phyloP scores from a whole-genome alignment of 495 filamentous ascomycete species.

The Lasiosphaeria miniovina region DNA sequence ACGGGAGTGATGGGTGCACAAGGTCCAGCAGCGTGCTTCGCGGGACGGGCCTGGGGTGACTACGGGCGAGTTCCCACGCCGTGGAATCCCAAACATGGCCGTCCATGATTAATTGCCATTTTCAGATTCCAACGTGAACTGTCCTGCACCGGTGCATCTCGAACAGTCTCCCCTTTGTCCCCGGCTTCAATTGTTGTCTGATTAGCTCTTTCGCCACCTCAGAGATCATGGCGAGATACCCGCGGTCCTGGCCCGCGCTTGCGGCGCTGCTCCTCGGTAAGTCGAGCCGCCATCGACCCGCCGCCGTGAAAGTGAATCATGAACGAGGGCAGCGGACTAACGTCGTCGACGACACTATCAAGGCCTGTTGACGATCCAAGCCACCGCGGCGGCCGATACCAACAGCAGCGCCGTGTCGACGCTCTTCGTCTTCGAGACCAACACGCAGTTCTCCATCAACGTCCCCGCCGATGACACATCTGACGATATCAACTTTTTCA shows the following conservation, averaged over 20 bases:
- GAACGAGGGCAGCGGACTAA: no score
- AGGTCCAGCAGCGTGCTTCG: no score
- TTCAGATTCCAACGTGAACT: no score
- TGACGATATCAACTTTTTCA: constrained; percentile 30
- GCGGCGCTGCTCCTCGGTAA: constrained; percentile 7
- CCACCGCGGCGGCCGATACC: neutral
- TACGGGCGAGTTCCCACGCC: no score
- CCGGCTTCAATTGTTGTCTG: neutral
- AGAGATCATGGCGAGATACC: neutral
- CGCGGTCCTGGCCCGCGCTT: neutral
- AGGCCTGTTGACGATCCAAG: constrained; percentile 9
- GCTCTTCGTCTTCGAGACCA: constrained; percentile 21
- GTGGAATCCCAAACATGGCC: no score
- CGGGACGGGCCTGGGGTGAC: no score
- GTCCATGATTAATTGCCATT: no score
- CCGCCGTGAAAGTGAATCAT: neutral
- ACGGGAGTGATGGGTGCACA: no score
- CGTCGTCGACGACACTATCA: neutral
- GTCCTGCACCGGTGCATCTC: no score
- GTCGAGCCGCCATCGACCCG: neutral
- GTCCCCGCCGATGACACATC: constrained; percentile 18
- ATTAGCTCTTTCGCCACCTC: neutral
- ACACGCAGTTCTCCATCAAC: constrained; percentile 26
- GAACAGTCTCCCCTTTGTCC: no score
- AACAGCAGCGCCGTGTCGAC: constrained; percentile 12